phyloP scores from a whole-genome alignment of 2,329 filamentous ascomycete genomes.

The Fusarium virguliforme region DNA sequence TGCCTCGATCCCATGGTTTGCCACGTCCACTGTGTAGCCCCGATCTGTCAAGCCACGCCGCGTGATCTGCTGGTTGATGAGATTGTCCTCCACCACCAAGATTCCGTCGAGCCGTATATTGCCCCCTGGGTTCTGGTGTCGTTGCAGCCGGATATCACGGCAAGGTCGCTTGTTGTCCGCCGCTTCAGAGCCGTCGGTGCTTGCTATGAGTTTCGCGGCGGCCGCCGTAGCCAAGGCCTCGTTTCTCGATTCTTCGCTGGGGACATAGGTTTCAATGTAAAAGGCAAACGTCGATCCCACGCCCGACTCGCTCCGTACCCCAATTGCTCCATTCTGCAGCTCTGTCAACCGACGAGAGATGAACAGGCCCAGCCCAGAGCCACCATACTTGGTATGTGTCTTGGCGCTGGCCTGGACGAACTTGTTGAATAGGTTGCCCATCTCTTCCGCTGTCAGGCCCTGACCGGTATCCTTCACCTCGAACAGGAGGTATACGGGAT shows the following conservation, averaged over 20 bases:
- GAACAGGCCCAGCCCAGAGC: conserved; percentile 84
- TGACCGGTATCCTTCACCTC: conserved; percentile 84
- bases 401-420: conserved; percentile 85
- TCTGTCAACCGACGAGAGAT: conserved; percentile 86
- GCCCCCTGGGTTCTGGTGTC: conserved; percentile 48
- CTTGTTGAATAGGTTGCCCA: conserved; percentile 81
- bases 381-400: conserved; percentile 85
- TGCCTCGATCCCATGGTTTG: conserved; percentile 72
- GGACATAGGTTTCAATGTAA: conserved; percentile 74
- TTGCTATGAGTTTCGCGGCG: conserved; percentile 53
- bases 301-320: conserved; percentile 77
- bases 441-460: conserved; percentile 79
- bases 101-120: conserved; percentile 60
- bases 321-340: conserved; percentile 85
- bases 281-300: conserved; percentile 84
- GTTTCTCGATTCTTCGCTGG: conserved; percentile 58
- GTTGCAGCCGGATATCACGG: conserved; percentile 46
- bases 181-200: conserved; percentile 40
- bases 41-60: conserved; percentile 66
- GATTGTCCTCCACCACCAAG: conserved; percentile 74
- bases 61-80: conserved; percentile 73
- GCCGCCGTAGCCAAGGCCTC: conserved; percentile 60
- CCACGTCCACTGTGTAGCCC: conserved; percentile 68
- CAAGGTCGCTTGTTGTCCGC: conserved; percentile 40
- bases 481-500: conserved; percentile 78